Percentiles rank a stretch among this genome's conserved stretches.
phyloP scores from a whole-genome alignment of 2,329 filamentous ascomycete genomes.

The Botryotinia convoluta region DNA sequence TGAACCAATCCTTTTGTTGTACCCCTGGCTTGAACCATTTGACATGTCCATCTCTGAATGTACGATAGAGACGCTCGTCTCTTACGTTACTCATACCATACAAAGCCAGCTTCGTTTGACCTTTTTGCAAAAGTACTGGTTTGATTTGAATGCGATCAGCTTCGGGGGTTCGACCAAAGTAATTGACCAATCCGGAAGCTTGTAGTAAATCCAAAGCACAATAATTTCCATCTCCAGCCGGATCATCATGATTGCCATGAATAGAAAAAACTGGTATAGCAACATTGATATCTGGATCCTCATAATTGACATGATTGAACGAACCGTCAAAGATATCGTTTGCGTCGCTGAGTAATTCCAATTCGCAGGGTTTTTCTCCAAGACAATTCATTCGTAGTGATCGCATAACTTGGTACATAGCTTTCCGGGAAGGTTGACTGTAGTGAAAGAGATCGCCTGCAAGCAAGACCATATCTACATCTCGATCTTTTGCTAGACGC shows the following conservation, averaged over 20 bases:
- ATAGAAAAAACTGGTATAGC: conserved; percentile 98
- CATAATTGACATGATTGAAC: conserved; percentile 95
- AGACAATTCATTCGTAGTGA: conserved; percentile 90
- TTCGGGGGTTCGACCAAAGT: conserved; percentile 88
- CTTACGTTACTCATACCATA: conserved; percentile 96
- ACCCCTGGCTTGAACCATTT: conserved; percentile 84
- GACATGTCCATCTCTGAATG: conserved; percentile 88
- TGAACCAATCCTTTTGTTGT: conserved; percentile 90
- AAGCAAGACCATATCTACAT: conserved; percentile 94
- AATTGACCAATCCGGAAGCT: conserved; percentile 88
- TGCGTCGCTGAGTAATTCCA: conserved; percentile 92
- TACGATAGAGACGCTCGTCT: conserved; percentile 90
- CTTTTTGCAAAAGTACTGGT: conserved; percentile 90
- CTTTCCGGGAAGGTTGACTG: conserved; percentile 93
- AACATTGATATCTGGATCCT: conserved; percentile 95
- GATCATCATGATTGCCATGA: conserved; percentile 97
- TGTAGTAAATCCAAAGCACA: conserved; percentile 90
- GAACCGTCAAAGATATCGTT: conserved; percentile 86
- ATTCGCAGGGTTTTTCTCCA: conserved; percentile 90
- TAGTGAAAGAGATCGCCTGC: conserved; percentile 97
- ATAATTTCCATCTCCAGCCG: conserved; percentile 90
- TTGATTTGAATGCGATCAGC: conserved; percentile 92
- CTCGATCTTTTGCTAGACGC: conserved; percentile 77
- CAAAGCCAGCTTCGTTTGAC: conserved; percentile 83
- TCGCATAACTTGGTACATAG: conserved; percentile 96